Base-by-base conservation (phyloP, 352 stramenopile genomes). In the Pythium aristosporum region DNA sequence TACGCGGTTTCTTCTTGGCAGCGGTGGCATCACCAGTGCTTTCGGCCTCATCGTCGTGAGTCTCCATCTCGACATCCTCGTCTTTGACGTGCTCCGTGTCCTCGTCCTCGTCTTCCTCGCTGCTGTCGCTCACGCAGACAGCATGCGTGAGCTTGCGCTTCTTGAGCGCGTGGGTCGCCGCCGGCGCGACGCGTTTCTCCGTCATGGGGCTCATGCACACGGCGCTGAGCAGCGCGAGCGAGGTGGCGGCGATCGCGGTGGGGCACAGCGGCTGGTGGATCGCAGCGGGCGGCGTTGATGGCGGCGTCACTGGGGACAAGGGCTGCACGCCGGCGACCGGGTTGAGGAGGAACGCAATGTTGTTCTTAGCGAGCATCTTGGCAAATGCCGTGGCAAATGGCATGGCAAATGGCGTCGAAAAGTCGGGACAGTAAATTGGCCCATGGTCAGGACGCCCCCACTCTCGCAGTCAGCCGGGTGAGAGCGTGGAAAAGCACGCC, bases 1-100 rank as follows among this genome's bases (percentile, higher is more conserved):
- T 82, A 56, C 83, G 84, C 39, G 70, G 71, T 70, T 85, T 85
- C 61, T 67, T 69, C 52, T 70, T 73, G 51, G 36, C 23, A 15
- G 34, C 34, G 0, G 34, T 13, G 50, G 16, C 7, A 50, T 28
- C 36, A 46, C 25, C 25, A 30, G 25, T 60, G 44, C 39, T 32
- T 6, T 44, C 37, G 32, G 18, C 39, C 16, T 50, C 18, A 13
- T 46, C 51, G n/a, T 57, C 36, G n/a, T 44, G 13, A 34, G 37
- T n/a, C 15, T 58, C 47, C 30, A 43, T 43, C 8, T 51, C 36
- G n/a, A 44, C 5, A 16, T 52, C 20, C 10, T 57, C 13, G 25
- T 59, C 30, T 43, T 46, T 16, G 39, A 15, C 42, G n/a, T 48
- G 43, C n/a, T 56, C 59, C n/a, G 46, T 7, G 9, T 36, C 21